Evolutionary conservation across 2,329 filamentous ascomycete species (phyloP).

Genomic region (Cytospora schulzeri): DNA sequence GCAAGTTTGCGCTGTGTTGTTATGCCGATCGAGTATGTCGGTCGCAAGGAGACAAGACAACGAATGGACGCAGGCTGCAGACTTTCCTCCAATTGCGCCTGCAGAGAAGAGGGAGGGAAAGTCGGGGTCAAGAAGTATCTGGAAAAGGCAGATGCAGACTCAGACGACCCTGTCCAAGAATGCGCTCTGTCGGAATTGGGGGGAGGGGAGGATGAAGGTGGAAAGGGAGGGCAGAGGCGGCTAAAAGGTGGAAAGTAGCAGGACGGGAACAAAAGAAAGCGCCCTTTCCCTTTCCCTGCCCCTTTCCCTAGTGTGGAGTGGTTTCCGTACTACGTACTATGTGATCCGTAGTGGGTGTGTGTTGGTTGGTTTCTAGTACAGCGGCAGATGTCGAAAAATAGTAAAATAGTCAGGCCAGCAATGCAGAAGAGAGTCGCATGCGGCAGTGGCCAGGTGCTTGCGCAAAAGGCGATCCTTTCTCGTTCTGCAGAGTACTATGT

Average conservation of each 20-base stretch:
- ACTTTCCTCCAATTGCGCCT: conserved; percentile 24
- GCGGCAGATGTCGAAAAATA: conserved; percentile 1
- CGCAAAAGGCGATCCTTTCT: not conserved
- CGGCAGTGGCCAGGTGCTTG: not conserved
- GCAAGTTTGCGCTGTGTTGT: not conserved
- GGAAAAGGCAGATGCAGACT: conserved; percentile 5
- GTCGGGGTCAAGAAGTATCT: conserved; percentile 3
- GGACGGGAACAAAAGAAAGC: conserved; percentile 13
- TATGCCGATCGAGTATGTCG: conserved; percentile 1
- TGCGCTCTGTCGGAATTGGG: conserved; percentile 6
- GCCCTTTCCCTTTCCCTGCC: conserved; percentile 7
- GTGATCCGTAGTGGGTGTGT: not conserved
- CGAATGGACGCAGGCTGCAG: conserved; percentile 26
- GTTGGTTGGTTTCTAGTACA: conserved; percentile 13
- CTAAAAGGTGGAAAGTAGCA: not conserved
- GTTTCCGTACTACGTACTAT: conserved; percentile 2
- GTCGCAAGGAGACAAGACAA: conserved; percentile 21
- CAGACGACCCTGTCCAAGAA: conserved; percentile 11
- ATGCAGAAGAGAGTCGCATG: conserved; percentile 2
- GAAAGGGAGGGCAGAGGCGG: conserved; percentile 5
- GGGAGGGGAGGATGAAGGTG: not conserved
- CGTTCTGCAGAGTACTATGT: not conserved
- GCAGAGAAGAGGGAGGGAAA: conserved; percentile 6
- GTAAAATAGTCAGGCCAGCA: conserved; percentile 2
- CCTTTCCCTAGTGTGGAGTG: conserved; percentile 12